Evolutionary conservation across 768 basidiomycete genomes (phyloP), one percentile per base, ranked within the genome.

Genomic region (Tylopilus subfusipes): DNA sequence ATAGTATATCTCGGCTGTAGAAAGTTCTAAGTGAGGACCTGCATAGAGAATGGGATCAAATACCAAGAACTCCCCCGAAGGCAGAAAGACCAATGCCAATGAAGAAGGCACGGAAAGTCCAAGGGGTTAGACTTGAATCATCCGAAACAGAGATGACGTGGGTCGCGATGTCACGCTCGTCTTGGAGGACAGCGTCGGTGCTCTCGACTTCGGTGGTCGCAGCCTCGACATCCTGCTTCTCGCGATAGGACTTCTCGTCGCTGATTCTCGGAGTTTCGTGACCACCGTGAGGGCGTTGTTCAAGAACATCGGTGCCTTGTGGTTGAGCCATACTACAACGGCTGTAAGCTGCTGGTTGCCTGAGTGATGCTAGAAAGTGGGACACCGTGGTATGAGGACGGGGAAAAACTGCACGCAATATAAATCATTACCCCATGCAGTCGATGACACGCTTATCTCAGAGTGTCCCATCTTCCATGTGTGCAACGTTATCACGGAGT

Each of bases 61-160:
- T 56, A 78, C 78, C 79, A 29, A 83, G 71, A n/a, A 79, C 76
- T 47, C 79, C 78, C 52, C 81, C 80, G 46, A 83, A 68, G 72
- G 73, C 10, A 75, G 80, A 71, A 70, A 81, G 55, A 72, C 76
- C 82, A 0, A 81, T 75, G 48, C 82, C 81, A 13, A 84, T 78
- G 31, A 82, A 68, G 64, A 83, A 77, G 16, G 78, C 72, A 22
- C 79, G 74, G 71, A 81, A 75, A 55, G 65, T 71, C 65, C 69
- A 69, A 14, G 68, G 63, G 30, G 57, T 67, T 5, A 71, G 52
- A 36, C 52, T 55, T 13, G 65, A 60, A 27, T 69, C 62, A 25
- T 72, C 72, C 9, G 63, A 50, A 45, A 78, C 63, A 10, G 69
- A 72, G 58, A 82, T 76, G 29, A 82, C 71, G 59, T 76, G 73